A percentile compares a stretch with the other conserved stretches of the same genome.
These are phyloP conservation scores for Populus euphratica DNA, from an alignment of 345 rosid genomes.

Conservation along the genomic window DNA sequence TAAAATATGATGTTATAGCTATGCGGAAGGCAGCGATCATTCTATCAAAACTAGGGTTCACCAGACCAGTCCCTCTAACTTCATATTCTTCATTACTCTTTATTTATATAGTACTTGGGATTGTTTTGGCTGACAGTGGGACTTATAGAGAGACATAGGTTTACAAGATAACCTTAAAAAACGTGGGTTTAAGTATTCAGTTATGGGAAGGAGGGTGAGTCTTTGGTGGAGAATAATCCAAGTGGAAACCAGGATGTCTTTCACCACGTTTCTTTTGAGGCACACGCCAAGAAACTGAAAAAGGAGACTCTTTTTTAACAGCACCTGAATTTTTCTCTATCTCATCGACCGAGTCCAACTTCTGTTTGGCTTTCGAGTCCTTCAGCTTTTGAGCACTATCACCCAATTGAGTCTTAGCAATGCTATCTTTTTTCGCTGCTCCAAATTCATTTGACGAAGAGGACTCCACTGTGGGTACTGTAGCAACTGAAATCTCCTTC, in stretches of 20 bases:
- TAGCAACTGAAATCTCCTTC: slow-evolving; percentile 14
- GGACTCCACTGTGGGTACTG: slow-evolving; percentile 5
- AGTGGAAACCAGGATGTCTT: slow-evolving; percentile 58
- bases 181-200: slow-evolving; percentile 16
- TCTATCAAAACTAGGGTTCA: slow-evolving; percentile 5
- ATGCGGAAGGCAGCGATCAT: neutral
- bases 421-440: slow-evolving; percentile 12
- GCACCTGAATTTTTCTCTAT: slow-evolving; percentile 22
- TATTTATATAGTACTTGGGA: neutral
- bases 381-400: neutral
- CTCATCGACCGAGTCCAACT: neutral
- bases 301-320: slow-evolving; percentile 17
- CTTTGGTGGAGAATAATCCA: slow-evolving; percentile 68
- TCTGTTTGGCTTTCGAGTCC: slow-evolving; percentile 9
- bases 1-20: neutral
- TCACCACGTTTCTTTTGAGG: slow-evolving; percentile 48
- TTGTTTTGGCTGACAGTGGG: neutral
- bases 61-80: neutral
- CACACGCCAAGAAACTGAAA: slow-evolving; percentile 50
- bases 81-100: neutral
- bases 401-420: neutral
- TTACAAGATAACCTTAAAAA: neutral
- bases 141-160: neutral
- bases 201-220: slow-evolving; percentile 84
- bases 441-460: slow-evolving; percentile 10